Percentiles rank a stretch among this genome's conserved stretches.
These are phyloP conservation scores for Chlorencoelia australis DNA, from an alignment of 2,329 filamentous ascomycete genomes.

Conservation along the genomic window DNA sequence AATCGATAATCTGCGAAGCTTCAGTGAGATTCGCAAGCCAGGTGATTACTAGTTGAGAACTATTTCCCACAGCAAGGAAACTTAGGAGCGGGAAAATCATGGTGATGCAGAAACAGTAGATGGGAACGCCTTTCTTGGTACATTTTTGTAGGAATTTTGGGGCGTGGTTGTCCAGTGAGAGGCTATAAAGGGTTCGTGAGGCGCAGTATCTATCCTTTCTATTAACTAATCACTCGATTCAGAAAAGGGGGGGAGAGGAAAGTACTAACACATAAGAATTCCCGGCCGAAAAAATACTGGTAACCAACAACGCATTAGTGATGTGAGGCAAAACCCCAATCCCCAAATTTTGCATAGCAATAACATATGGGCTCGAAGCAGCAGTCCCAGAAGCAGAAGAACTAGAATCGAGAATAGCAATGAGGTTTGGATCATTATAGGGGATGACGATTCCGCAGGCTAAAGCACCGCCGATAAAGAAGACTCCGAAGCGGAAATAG, in stretches of 20 bases:
- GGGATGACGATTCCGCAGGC: slow-evolving; percentile 56
- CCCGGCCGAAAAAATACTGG: slow-evolving; percentile 53
- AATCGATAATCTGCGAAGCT: slow-evolving; percentile 65
- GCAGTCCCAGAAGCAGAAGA: slow-evolving; percentile 38
- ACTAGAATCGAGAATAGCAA: slow-evolving; percentile 19
- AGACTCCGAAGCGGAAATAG: slow-evolving; percentile 60
- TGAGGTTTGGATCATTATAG: slow-evolving; percentile 49
- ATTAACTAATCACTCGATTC: neutral
- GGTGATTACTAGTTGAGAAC: slow-evolving; percentile 29
- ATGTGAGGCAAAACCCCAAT: slow-evolving; percentile 56
- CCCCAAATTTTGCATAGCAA: slow-evolving; percentile 55
- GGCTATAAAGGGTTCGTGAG: slow-evolving; percentile 58
- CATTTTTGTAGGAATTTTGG: slow-evolving; percentile 51
- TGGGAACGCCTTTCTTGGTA: slow-evolving; percentile 45
- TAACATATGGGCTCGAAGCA: slow-evolving; percentile 34
- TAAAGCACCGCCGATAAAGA: slow-evolving; percentile 61
- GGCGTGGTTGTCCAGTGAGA: slow-evolving; percentile 56
- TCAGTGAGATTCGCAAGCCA: slow-evolving; percentile 47
- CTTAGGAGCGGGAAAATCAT: slow-evolving; percentile 59
- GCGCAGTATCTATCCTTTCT: slow-evolving; percentile 41
- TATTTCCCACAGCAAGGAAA: slow-evolving; percentile 56
- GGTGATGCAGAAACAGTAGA: slow-evolving; percentile 55
- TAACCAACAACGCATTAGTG: slow-evolving; percentile 54
- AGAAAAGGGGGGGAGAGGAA: neutral
- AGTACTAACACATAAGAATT: slow-evolving; percentile 40